Evolutionary conservation across 371 early-diverging fungal species (phyloP), one percentile per base, ranked within the genome.

Genomic region (Rhizopus microsporus): DNA sequence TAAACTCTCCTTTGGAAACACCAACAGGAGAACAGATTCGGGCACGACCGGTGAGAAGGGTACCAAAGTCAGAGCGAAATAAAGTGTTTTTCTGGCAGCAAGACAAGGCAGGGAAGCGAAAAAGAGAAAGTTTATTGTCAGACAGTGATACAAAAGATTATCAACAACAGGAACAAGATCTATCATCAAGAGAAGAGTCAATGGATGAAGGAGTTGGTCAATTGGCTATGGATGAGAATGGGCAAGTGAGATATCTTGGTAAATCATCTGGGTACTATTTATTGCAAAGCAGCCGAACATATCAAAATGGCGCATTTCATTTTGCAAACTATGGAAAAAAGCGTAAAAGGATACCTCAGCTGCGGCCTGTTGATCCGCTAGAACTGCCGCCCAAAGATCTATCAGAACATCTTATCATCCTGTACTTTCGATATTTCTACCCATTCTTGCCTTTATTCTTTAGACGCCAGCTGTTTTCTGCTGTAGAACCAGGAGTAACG

Each of bases 361-460:
- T 30, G 40, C n/a, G 31, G 15, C 59, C 30, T 5, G 57, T 77
- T 3, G 64, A 72, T 42, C 69, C 64, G 3, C 60, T 65, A 7
- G 74, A 68, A 47, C 35, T 77, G 30, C 78, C 78, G 13, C 82
- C 83, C 15, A 74, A 69, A 33, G 85, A 85, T 23, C 60, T 85
- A 43, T 79, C 80, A 3, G 65, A 74, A 31, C 84, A 82, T 56
- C 68, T 85, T 7, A 62, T 85, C 52, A 48, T 66, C 4, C 62
- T 78, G 12, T 87, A 82, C 56, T 83, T 87, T 51, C 65, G 71
- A 31, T 69, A 80, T 15, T 74, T 75, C 48, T 83, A 87, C 57
- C 78, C 72, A 15, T 54, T 77, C 7, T 56, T 84, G 34, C 85
- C 85, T 8, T 54, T 86, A 38, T 71, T 84, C 48, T 82, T 83